Evolutionary conservation across 371 early-diverging fungal genomes (phyloP), one percentile per base, ranked within the genome.

Genomic region (Fennellomyces sp.): DNA sequence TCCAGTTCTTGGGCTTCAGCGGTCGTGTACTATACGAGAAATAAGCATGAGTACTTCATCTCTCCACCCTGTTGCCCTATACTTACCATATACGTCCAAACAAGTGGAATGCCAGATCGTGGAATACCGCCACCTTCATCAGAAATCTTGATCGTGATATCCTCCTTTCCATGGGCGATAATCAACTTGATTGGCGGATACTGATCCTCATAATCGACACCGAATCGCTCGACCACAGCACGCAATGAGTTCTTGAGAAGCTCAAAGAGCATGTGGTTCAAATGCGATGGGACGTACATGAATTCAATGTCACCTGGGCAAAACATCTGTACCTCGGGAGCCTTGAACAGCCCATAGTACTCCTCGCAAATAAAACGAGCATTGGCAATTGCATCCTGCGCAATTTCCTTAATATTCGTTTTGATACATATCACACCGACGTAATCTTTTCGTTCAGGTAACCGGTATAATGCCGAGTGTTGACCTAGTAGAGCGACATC

Each of bases 121-220:
- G 97, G 94, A 54, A 96, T 94, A 55, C 98, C 97, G n/a, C 97
- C 97, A 13, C 98, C 98, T 72, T 98, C 97, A 73, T 98, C 98
- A 12, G 90, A 90, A 42, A 98, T 89, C 75, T 98, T 98, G 63
- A 98, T 94, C 7, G 98, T 95, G 51, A 98, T 95, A 75, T 98
- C 98, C 73, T 97, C 98, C 58, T 92, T 94, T 56, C 97, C 98
- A 69, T 92, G 92, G 13, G 97, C 96, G 52, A 98, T 93, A 27
- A 96, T 89, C 3, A 98, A 78, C 68, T 91, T 94, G 72, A 98
- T 94, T 13, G 92, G 88, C 31, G 98, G 98, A 70, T 90, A 97
- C 35, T 84, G 83, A 45, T 94, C 97, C 12, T 87, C 89, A 56
- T 78, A 75, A 59, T 96, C 96, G 33, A 85, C 73, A 19, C 97